Conservation (phyloP, 2,329 filamentous ascomycete species). For the Trichoderma oligosporum region DNA sequence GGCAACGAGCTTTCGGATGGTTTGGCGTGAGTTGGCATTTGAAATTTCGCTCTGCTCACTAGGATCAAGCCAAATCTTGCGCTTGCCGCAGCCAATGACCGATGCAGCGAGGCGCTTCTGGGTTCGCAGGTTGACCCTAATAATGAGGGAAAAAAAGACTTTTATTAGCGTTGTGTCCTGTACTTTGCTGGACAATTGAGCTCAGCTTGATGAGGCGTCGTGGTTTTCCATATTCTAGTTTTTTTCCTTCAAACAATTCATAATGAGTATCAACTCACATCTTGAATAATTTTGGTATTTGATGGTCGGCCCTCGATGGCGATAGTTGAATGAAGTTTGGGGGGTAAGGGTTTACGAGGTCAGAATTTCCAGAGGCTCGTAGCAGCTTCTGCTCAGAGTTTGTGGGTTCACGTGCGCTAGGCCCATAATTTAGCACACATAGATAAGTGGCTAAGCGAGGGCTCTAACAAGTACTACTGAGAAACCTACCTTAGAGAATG, state of each 20-base stretch:
- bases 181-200: background rate
- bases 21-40: constrained; percentile 99
- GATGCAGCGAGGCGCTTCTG: constrained; percentile 99
- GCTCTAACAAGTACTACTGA: constrained; percentile 33
- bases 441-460: constrained; percentile 38
- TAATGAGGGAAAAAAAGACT: constrained; percentile 22
- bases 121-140: constrained; percentile 98
- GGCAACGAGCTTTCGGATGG: constrained; percentile 97
- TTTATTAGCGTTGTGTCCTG: constrained; percentile 28
- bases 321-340: constrained; percentile 36
- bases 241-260: background rate
- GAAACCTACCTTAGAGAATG: background rate
- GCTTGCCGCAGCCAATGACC: constrained; percentile 98
- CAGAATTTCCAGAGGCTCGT: constrained; percentile 40
- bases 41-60: constrained; percentile 99
- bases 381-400: constrained; percentile 36
- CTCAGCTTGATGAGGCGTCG: background rate
- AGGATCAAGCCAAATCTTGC: constrained; percentile 99
- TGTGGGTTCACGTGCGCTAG: constrained; percentile 43
- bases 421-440: constrained; percentile 22
- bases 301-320: constrained; percentile 42
- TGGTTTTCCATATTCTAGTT: background rate
- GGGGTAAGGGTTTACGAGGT: constrained; percentile 40
- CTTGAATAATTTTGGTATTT: constrained; percentile 42
- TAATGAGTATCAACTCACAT: constrained; percentile 37